phyloP scores from a whole-genome alignment of 225 moss, liverwort and hornwort species.

The Pseudoscleropodium purum region DNA sequence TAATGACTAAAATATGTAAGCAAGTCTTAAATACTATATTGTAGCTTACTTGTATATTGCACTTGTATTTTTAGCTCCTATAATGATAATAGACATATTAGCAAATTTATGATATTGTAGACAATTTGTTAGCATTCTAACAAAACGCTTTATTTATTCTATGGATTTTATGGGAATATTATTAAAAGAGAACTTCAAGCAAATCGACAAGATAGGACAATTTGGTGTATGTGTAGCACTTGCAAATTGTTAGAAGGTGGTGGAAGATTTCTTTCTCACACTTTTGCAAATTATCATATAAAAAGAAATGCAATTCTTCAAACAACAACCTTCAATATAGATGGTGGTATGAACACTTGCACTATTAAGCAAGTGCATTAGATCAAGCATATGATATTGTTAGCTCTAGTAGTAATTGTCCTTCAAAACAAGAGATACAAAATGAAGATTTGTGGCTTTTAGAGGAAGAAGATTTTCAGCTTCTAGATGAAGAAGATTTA shows the following conservation, averaged over 20 bases:
- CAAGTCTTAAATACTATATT: no score
- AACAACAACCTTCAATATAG: not conserved
- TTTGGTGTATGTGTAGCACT: not conserved
- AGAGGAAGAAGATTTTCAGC: not conserved
- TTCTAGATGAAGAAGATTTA: not conserved
- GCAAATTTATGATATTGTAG: not conserved
- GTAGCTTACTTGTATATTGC: no score
- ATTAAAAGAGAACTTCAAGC: no score
- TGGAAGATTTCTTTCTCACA: not conserved
- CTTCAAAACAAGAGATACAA: no score
- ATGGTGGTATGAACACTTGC: not conserved
- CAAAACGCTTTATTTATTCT: not conserved
- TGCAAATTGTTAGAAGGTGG: not conserved
- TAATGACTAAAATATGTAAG: no score
- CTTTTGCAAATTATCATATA: not conserved
- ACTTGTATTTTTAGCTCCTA: not conserved
- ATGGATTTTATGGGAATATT: not conserved
- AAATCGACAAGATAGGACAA: fast-evolving
- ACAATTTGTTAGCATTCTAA: not conserved
- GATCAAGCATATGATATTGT: not conserved
- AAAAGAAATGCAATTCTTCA: not conserved
- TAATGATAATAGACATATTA: not conserved
- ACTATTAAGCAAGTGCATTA: no score
- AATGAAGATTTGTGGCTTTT: no score
- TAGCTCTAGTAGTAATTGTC: not conserved